Evolutionary conservation across 345 rosid species (phyloP).

Genomic region (Alliaria petiolata): DNA sequence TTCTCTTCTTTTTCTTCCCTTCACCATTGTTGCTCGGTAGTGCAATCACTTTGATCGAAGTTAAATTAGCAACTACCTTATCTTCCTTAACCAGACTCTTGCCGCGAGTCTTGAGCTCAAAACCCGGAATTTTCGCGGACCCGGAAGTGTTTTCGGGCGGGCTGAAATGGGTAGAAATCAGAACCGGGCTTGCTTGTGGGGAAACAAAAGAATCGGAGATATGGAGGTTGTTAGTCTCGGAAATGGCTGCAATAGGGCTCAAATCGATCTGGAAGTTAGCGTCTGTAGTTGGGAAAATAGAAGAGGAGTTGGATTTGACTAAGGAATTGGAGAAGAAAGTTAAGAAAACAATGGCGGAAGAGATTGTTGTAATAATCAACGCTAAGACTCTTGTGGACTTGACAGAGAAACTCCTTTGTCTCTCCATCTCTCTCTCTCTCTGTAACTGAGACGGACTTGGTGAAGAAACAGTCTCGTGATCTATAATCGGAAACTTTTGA

Average conservation of each 20-base stretch:
- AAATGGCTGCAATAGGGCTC: slow-evolving; percentile 10
- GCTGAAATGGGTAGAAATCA: slow-evolving; percentile 33
- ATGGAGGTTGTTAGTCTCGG: background rate
- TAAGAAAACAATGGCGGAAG: slow-evolving; percentile 56
- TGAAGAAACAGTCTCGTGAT: background rate
- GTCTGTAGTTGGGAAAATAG: slow-evolving; percentile 1
- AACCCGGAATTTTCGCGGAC: slow-evolving; percentile 30
- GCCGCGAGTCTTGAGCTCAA: slow-evolving; percentile 17
- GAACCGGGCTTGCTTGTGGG: slow-evolving; percentile 27
- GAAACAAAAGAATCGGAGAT: slow-evolving; percentile 30
- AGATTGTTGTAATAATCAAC: slow-evolving; percentile 45
- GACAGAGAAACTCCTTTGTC: slow-evolving; percentile 69
- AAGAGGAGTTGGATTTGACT: slow-evolving; percentile 47
- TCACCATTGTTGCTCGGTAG: slow-evolving; percentile 29
- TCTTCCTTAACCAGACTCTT: slow-evolving; percentile 18
- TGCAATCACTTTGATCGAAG: slow-evolving; percentile 28
- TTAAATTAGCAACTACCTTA: slow-evolving; percentile 14
- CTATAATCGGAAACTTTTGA: background rate
- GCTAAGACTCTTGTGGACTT: slow-evolving; percentile 58
- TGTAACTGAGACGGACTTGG: background rate
- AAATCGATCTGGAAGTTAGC: slow-evolving; percentile 21
- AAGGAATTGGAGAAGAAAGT: slow-evolving; percentile 51
- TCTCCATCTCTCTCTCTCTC: slow-evolving; percentile 50
- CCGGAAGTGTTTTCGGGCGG: slow-evolving; percentile 41
- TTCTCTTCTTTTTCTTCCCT: slow-evolving; percentile 34